Percentiles rank a stretch among this genome's conserved stretches.
Evolutionary conservation across 1,139 yeast species (phyloP).

Genomic region (Candida tetrigidarum): DNA sequence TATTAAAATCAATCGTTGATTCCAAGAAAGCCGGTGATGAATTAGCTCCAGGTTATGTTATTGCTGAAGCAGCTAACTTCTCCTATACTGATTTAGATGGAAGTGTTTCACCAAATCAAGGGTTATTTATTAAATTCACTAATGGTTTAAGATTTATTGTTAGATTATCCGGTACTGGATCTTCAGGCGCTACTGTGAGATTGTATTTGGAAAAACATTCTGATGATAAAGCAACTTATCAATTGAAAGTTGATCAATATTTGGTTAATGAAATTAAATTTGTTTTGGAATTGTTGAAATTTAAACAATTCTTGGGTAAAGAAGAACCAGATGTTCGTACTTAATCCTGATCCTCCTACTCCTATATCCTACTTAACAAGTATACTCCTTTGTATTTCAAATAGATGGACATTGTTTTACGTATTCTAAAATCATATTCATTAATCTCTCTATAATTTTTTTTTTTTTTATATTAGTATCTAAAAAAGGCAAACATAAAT

Average conservation of each 20-base stretch:
- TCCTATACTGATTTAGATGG: slow-evolving; percentile 96
- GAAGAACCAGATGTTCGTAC: slow-evolving; percentile 92
- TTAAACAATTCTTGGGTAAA: slow-evolving; percentile 77
- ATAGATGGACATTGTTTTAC: background rate
- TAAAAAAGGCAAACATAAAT: too few relatives aligned
- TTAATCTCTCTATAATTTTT: background rate
- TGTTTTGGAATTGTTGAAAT: slow-evolving; percentile 70
- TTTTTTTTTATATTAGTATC: background rate
- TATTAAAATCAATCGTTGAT: slow-evolving; percentile 48
- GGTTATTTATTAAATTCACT: slow-evolving; percentile 79
- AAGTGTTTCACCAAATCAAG: slow-evolving; percentile 88
- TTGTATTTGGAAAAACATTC: slow-evolving; percentile 88
- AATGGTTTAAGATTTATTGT: slow-evolving; percentile 88
- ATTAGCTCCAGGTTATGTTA: slow-evolving; percentile 51
- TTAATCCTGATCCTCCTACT: too few relatives aligned
- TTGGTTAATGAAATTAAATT: slow-evolving; percentile 63
- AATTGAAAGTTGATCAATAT: slow-evolving; percentile 66
- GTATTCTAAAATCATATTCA: background rate
- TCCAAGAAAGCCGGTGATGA: slow-evolving; percentile 45
- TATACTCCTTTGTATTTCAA: background rate
- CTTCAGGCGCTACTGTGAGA: slow-evolving; percentile 97
- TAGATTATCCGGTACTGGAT: slow-evolving; percentile 96
- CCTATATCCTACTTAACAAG: too few relatives aligned
- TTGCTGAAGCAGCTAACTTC: slow-evolving; percentile 84
- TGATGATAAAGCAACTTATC: slow-evolving; percentile 55